These are phyloP conservation scores for Clonostachys rhizophaga DNA, from an alignment of 2,329 filamentous ascomycete genomes.

Conservation along the genomic window DNA sequence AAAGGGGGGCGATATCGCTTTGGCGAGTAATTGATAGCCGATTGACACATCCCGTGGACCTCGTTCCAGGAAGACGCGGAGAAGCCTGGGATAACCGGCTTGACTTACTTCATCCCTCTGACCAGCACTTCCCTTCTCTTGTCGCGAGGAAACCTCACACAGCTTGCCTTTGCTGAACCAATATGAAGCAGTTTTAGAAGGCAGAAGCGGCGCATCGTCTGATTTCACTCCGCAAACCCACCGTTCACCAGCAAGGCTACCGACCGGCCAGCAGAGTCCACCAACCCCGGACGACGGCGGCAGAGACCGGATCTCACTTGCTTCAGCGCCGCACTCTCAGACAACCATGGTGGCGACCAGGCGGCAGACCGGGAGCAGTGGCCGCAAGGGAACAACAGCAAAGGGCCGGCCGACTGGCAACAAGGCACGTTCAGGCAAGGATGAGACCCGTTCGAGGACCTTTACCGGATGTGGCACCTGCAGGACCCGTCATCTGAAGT, in stretches of 20 bases:
- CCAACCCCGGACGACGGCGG: neutral
- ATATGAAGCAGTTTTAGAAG: too few species aligned
- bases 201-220: too few species aligned
- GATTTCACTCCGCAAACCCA: too few species aligned
- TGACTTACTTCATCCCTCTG: too few species aligned
- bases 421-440: neutral
- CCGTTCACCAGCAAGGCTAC: too few species aligned
- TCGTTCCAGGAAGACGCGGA: neutral
- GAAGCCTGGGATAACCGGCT: too few species aligned
- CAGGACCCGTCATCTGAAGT: constrained; percentile 34
- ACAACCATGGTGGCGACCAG: neutral
- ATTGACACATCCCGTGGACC: neutral
- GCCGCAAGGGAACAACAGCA: neutral
- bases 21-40: neutral
- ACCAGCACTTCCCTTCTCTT: too few species aligned
- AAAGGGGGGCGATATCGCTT: too few species aligned
- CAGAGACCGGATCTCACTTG: neutral
- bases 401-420: neutral
- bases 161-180: too few species aligned
- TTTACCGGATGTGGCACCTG: constrained; percentile 27
- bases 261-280: neutral
- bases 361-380: neutral
- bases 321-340: neutral
- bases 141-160: too few species aligned
- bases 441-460: constrained; percentile 6